Base-by-base conservation (phyloP, 1,284 basidiomycete genomes). In the Schizophyllum commune region DNA sequence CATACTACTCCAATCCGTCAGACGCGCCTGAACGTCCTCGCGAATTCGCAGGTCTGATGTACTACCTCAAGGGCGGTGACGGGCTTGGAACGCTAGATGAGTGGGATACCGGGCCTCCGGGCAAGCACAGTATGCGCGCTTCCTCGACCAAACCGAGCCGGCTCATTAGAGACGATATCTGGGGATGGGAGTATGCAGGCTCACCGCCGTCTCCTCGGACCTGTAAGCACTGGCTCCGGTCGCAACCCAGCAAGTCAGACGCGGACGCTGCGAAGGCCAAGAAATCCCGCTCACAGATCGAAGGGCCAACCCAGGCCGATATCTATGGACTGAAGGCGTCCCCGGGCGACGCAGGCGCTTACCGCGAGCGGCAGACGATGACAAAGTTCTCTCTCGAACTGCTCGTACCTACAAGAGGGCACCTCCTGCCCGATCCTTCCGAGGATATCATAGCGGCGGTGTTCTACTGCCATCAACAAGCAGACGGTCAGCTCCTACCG, bases 21-120 rank as follows among this genome's bases (percentile, higher is more conserved):
- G 96, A 98, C 69, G 82, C 88, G 0, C 90, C 93, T 0, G 78
- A 82, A 52, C 75, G 77, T 15, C 76, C 89, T 0, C 81, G 87
- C 67, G 90, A 94, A 71, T 96, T 91, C 69, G 94, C 86, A 13
- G 95, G 94, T 0, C 74, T 92, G 1, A 72, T 84, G 27, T 96
- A 91, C 71, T 77, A 81, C 54, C 75, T 96, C 19, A 86, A 86
- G 67, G 82, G 86, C 7, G 82, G 82, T 1, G 74, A 76, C 51
- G 83, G 83, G 7, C 72, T 88, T 5, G 69, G 71, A 33, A 70
- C 70, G 47, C 72, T 91, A 27, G 77, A 83, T 47, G 77, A 82
- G 39, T 90, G 86, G 84, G 64, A 73, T 9, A 47, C 39, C 39
- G 39, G 39, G 9, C 17, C 17, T 13, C 39, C 39, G 56, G 62